These are phyloP conservation scores for Leccinum ochraceum DNA, from an alignment of 768 basidiomycete species.

Conservation along the genomic window DNA sequence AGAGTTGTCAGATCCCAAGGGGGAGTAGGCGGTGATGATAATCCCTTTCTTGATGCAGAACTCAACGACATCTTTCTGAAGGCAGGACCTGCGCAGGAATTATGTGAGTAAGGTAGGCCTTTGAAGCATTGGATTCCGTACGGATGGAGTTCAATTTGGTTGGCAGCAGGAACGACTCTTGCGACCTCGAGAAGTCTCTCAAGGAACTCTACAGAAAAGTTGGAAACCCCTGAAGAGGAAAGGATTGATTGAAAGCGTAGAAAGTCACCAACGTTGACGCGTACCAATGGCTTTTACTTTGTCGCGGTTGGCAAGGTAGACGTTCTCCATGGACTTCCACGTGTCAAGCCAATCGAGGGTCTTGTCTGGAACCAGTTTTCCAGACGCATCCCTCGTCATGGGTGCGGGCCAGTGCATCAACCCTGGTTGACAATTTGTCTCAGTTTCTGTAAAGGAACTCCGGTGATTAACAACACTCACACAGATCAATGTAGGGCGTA, in stretches of 20 bases:
- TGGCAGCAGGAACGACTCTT: slow-evolving; percentile 65
- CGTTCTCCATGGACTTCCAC: slow-evolving; percentile 75
- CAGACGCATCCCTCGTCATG: slow-evolving; percentile 48
- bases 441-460: neutral
- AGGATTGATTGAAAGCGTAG: neutral
- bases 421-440: slow-evolving; percentile 38
- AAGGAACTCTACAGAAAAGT: slow-evolving; percentile 67
- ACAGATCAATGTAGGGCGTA: slow-evolving; percentile 79
- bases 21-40: slow-evolving; percentile 76
- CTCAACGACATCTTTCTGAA: slow-evolving; percentile 41
- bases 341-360: slow-evolving; percentile 68
- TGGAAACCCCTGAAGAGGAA: slow-evolving; percentile 53
- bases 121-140: slow-evolving; percentile 32
- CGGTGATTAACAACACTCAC: slow-evolving; percentile 36
- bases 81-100: neutral
- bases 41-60: slow-evolving; percentile 67
- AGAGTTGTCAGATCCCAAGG: slow-evolving; percentile 70
- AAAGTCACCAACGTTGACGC: neutral
- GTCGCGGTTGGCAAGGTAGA: slow-evolving; percentile 61
- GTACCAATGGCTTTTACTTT: slow-evolving; percentile 78
- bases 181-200: slow-evolving; percentile 58
- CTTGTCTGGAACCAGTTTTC: slow-evolving; percentile 47
- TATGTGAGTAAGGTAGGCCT: neutral
- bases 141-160: slow-evolving; percentile 81
- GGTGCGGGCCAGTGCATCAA: slow-evolving; percentile 86